A percentile compares a stretch with the other conserved stretches of the same genome.
These are phyloP conservation scores for Mortierella polycephala DNA, from an alignment of 371 early-diverging fungal species.

Conservation along the genomic window DNA sequence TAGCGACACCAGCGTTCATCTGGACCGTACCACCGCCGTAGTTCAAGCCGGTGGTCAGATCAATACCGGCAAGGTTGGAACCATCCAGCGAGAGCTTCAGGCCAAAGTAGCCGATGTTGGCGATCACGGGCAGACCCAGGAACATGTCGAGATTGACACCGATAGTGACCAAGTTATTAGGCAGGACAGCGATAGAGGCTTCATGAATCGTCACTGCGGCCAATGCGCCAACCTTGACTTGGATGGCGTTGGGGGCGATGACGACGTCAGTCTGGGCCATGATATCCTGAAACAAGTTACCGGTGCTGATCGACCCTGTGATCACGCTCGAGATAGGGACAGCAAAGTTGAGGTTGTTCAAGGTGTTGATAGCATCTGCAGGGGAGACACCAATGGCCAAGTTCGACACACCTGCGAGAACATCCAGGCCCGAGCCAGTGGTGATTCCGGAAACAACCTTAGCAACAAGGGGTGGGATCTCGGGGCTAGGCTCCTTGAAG, in stretches of 20 bases:
- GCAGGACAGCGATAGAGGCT: conserved; percentile 43
- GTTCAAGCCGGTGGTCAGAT: conserved; percentile 32
- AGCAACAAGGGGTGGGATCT: conserved; percentile 34
- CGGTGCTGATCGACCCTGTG: conserved; percentile 26
- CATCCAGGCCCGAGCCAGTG: conserved; percentile 28
- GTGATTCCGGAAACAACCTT: conserved; percentile 32
- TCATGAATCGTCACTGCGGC: conserved; percentile 40
- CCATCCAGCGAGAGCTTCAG: conserved; percentile 40
- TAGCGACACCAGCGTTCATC: conserved; percentile 32
- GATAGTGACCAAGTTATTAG: conserved; percentile 40
- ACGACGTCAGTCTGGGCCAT: conserved; percentile 30
- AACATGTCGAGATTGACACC: conserved; percentile 47
- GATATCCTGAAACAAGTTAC: conserved; percentile 16
- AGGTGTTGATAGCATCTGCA: conserved; percentile 39
- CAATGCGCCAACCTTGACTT: conserved; percentile 38
- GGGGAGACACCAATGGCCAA: conserved; percentile 43
- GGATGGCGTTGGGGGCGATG: conserved; percentile 29
- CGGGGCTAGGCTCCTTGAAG: conserved; percentile 40
- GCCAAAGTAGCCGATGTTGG: conserved; percentile 53
- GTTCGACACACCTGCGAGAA: conserved; percentile 39
- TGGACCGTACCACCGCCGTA: conserved; percentile 37
- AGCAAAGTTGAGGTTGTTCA: conserved; percentile 28
- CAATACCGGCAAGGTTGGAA: conserved; percentile 39
- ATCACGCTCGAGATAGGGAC: conserved; percentile 33
- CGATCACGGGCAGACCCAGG: conserved; percentile 44